These are phyloP conservation scores for Hyaloperonospora brassicae DNA, from an alignment of 352 stramenopile species.

Conservation along the genomic window DNA sequence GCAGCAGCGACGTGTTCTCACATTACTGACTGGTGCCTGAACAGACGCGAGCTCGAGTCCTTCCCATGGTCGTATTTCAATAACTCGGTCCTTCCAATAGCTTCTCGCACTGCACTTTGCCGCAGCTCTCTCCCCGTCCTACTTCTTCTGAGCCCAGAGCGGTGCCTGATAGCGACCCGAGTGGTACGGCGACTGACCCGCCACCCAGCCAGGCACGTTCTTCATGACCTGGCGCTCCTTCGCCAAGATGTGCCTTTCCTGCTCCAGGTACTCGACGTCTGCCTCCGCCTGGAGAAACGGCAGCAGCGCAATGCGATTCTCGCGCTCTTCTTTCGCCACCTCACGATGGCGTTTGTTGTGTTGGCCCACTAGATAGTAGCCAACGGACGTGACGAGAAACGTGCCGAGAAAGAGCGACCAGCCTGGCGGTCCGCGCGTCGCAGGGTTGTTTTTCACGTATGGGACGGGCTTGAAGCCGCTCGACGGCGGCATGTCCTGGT, in stretches of 20 bases:
- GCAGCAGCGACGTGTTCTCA: conserved; percentile 3
- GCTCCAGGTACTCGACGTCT: conserved; percentile 85
- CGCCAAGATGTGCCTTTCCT: conserved; percentile 83
- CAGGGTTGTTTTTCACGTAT: conserved; percentile 56
- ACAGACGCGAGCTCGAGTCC: conserved; percentile 14
- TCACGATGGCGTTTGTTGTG: conserved; percentile 66
- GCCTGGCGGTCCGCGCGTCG: conserved; percentile 60
- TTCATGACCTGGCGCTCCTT: conserved; percentile 94
- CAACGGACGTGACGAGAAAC: conserved; percentile 63
- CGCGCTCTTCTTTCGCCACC: conserved; percentile 78
- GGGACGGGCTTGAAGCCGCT: conserved; percentile 69
- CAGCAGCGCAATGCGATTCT: conserved; percentile 89
- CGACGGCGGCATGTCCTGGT: conserved; percentile 78
- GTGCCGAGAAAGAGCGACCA: conserved; percentile 71
- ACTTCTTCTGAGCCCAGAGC: conserved; percentile 77
- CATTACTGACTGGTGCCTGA: conserved; percentile 5
- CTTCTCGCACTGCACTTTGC: no score
- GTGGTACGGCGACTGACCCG: conserved; percentile 86
- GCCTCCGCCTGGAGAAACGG: conserved; percentile 93
- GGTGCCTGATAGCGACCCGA: conserved; percentile 74
- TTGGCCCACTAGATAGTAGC: conserved; percentile 72
- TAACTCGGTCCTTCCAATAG: neutral
- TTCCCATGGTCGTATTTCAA: conserved; percentile 23
- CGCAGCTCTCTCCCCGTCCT: conserved; percentile 3
- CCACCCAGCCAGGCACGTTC: conserved; percentile 88